Percentiles rank a stretch among this genome's conserved stretches.
phyloP scores from a whole-genome alignment of 1,139 yeast genomes.

The Diutina mesorugosa region DNA sequence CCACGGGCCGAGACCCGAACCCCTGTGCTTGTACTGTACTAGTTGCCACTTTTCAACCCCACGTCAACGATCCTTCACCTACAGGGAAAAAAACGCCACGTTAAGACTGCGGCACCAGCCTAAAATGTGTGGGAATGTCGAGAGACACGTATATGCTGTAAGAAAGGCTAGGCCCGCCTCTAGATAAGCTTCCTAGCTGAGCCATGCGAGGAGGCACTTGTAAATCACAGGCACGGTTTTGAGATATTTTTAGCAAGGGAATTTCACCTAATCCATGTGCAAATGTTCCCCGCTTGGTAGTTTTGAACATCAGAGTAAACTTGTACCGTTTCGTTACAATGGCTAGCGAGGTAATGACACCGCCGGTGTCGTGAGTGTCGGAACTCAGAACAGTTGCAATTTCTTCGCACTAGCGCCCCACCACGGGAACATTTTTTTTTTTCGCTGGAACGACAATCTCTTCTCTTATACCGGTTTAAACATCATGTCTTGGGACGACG shows the following conservation, averaged over 20 bases:
- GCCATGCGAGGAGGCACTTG: not conserved
- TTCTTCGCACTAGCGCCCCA: not conserved
- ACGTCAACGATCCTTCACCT: not conserved
- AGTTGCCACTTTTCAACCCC: not conserved
- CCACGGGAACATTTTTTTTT: not conserved
- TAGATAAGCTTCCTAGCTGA: not conserved
- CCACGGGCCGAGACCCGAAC: not conserved
- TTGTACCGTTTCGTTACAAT: no score
- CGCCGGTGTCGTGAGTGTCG: not conserved
- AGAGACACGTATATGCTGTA: not conserved
- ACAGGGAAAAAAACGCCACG: not conserved
- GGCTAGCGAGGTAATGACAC: not conserved
- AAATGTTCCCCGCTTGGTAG: no score
- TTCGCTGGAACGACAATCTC: not conserved
- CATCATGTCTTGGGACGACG: conserved; percentile 64
- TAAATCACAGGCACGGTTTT: not conserved
- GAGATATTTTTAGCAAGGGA: not conserved
- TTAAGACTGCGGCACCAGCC: no score
- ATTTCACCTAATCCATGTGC: not conserved
- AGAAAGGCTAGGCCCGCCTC: not conserved
- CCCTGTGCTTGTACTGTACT: no score
- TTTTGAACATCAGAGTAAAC: no score
- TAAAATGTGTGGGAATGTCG: not conserved
- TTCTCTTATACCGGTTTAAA: not conserved
- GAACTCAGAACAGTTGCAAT: not conserved